Base-by-base conservation (phyloP, 441 rosid species). In the Populus trichocarpa region DNA sequence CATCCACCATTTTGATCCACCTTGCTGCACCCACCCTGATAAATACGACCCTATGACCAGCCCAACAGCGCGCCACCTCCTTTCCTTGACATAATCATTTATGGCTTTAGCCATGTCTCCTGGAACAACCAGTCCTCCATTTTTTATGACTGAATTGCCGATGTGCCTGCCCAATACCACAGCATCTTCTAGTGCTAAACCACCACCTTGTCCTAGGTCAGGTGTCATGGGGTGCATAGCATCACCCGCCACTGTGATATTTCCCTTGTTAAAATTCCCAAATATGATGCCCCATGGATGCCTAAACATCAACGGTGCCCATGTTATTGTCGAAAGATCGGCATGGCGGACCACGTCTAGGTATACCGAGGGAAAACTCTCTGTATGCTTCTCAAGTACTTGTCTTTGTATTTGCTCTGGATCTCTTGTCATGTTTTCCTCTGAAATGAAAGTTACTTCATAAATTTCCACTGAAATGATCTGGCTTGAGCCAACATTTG, bases 211-310 rank as follows among this genome's bases (percentile, higher is more conserved):
- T 3, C 57, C 86, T 0, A 87, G 79, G 6, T 89, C 88, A 5
- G 89, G 89, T 1, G 89, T 89, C 84, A 80, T 89, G 3, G 92
- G 89, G 65, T 89, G 92, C 90, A 87, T 86, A 0, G 90, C 90
- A 25, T 89, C 90, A 0, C 90, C 89, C 0, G 86, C 87, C 16
- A 86, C 85, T 0, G 85, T 84, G n/a, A 87, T 18, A 61, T 81
- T 85, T 32, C 80, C 81, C 40, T 73, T 78, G 73, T 76, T 80
- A 22, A 87, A 53, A 1, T 71, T 86, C 3, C 86, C 86, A 5
- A 82, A 71, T 4, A 78, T 3, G 16, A 87, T 79, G 6, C 81
- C 64, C 89, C 87, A 85, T 5, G 92, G 90, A 23, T 59, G 26
- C 59, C 92, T 82, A 7, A 83, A 76, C 77, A 72, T 63, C 67